These are phyloP conservation scores for Zymoseptoria brevis DNA, from an alignment of 2,329 filamentous ascomycete species.

Conservation along the genomic window DNA sequence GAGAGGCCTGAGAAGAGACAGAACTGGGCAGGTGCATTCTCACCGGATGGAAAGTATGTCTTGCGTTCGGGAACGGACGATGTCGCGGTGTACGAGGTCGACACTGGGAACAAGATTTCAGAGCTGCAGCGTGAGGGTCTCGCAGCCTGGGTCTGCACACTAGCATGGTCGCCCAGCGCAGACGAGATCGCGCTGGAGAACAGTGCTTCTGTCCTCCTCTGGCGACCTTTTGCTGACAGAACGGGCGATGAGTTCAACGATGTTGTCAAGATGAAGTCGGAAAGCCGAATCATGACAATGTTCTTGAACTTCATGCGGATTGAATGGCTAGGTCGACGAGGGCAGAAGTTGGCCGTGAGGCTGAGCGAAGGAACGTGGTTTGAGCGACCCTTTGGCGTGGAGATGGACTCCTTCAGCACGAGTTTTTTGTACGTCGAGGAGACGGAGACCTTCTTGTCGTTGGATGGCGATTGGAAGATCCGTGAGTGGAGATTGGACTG, in stretches of 20 bases:
- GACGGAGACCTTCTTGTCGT: slow-evolving; percentile 1
- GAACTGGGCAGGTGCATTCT: slow-evolving; percentile 12
- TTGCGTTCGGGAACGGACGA: slow-evolving; percentile 6
- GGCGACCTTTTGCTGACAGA: slow-evolving; percentile 2
- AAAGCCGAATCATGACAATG: not conserved
- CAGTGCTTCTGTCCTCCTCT: not conserved
- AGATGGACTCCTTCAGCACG: not conserved
- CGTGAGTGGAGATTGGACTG: slow-evolving; percentile 8
- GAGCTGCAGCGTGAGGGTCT: not conserved
- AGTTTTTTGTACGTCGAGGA: slow-evolving; percentile 2
- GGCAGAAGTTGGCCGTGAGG: slow-evolving; percentile 3
- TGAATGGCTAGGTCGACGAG: slow-evolving; percentile 3
- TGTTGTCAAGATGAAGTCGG: not conserved
- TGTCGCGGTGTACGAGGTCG: slow-evolving; percentile 3
- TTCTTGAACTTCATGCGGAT: slow-evolving; percentile 1
- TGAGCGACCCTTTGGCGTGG: slow-evolving; percentile 4
- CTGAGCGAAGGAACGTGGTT: slow-evolving; percentile 4
- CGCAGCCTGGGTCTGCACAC: slow-evolving; percentile 2
- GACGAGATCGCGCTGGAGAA: slow-evolving; percentile 1
- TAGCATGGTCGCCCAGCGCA: slow-evolving; percentile 4
- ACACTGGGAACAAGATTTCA: not conserved
- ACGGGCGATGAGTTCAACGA: not conserved
- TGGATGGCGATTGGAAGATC: slow-evolving; percentile 8
- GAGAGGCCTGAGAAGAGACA: slow-evolving; percentile 6
- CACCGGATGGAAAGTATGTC: slow-evolving; percentile 11